Base-by-base conservation (phyloP, 179 eudicot genomes). In the Amaranthus tricolor region DNA sequence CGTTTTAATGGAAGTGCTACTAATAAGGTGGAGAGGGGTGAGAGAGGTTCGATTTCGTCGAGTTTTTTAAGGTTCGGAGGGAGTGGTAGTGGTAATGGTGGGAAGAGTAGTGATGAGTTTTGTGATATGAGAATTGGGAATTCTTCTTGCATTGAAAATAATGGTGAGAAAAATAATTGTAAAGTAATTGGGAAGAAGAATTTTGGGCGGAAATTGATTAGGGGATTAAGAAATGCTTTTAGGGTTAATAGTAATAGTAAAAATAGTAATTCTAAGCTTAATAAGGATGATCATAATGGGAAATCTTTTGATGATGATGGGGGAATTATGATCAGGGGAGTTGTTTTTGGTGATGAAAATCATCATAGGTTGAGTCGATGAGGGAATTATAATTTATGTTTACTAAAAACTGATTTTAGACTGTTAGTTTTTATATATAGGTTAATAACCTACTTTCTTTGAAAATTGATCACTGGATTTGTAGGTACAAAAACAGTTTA, bases 31-130 rank as follows among this genome's bases (percentile, higher is more conserved):
- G 89, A 77, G 61, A 87, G 89, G 51, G 96, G 87, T 9, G 85
- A 90, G 45, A 80, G 73, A 43, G 97, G 96, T 51, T 91, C 98
- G 0, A 77, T 87, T 61, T 94, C 98, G 63, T 79, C 88, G 0
- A 74, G 80, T 17, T 80, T 80, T 63, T 79, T 84, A 71, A 82
- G 87, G 53, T 73, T 50, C 51, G 73, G 83, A 6, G 49, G 76
- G 12, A 49, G 68, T 31, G 57, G 55, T 13, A 19, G 62, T n/a
- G 62, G 62, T n/a, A 70, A n/a, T 40, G 17, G 14, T 13, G 21
- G 8, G 20, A 68, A 50, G 6, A 66, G 40, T 24, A 62, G 1
- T 58, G 3, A 4, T 60, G 62, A 76, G 20, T 50, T 19, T 21
- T 68, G 64, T 70, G 66, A 70, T 0, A 77, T 50, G 65, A 15